Evolutionary conservation across 805 yeast species (phyloP), one percentile per base, ranked within the genome.

Genomic region (Wickerhamiella qilinensis): DNA sequence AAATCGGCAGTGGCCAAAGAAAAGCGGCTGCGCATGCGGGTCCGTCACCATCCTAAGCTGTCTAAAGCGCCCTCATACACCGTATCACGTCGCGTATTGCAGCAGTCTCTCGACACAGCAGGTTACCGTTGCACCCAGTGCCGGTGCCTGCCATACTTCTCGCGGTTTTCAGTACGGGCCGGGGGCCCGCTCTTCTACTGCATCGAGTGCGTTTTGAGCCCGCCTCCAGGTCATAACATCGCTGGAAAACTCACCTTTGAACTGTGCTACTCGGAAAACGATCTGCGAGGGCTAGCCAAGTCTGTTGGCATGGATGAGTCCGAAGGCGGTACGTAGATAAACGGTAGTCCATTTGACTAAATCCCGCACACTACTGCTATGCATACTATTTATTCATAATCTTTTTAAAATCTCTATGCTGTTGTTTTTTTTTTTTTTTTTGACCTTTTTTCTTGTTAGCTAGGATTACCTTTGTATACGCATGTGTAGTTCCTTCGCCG

Each of bases 1-100:
- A n/a, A 25, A 20, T 32, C 33, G 21, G 30, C 49, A 34, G 25
- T 42, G 9, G 20, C 18, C 24, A 17, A 38, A 17, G 51, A 45
- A 33, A 19, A 27, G 7, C 24, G 19, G 3, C 21, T 30, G 15
- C 40, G 47, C 8, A 2, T 11, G 2, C 18, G n/a, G 14, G 14
- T 14, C 20, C 32, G 36, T 14, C 3, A n/a, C 5, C 7, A 3
- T 2, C 3, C 19, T 11, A 24, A 8, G 9, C 20, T 18, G 28
- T 21, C 32, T 20, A 19, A 4, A 14, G 22, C 16, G 38, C 12
- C 16, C 14, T 8, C 16, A 14, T 12, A n/a, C 31, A 7, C 31
- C 2, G 20, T 37, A 4, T 17, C 28, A 14, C 29, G 14, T 14
- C 35, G 34, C 9, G 18, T 17, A 3, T 4, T 40, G 16, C 30